phyloP scores from a whole-genome alignment of 495 filamentous ascomycete genomes.

The Extremus antarcticus region DNA sequence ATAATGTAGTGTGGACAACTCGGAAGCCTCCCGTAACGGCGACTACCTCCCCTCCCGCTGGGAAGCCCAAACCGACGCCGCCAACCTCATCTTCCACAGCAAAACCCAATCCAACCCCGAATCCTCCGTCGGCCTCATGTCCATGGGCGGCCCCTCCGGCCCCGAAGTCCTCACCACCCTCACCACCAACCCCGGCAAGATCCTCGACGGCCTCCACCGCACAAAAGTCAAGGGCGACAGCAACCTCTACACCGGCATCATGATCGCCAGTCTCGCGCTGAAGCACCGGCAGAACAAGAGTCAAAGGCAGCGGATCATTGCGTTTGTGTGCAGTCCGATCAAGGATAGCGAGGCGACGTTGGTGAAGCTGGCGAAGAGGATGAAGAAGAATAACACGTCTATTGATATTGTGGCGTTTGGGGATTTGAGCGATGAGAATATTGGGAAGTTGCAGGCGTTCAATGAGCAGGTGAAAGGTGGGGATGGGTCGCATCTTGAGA shows the following conservation, averaged over 20 bases:
- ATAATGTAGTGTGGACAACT: constrained; percentile 75
- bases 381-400: constrained; percentile 91
- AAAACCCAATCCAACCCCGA: constrained; percentile 93
- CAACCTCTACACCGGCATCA: constrained; percentile 84
- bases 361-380: constrained; percentile 84
- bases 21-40: constrained; percentile 93
- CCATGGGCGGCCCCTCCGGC: constrained; percentile 83
- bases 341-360: constrained; percentile 78
- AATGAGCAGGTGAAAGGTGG: constrained; percentile 81
- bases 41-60: constrained; percentile 91
- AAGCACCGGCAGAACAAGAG: constrained; percentile 97
- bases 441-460: constrained; percentile 85
- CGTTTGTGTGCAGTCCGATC: constrained; percentile 88
- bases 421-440: constrained; percentile 80
- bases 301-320: constrained; percentile 87
- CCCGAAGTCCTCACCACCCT: constrained; percentile 94
- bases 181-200: constrained; percentile 89
- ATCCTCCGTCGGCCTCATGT: constrained; percentile 95
- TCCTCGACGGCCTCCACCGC: constrained; percentile 82
- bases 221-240: constrained; percentile 84
- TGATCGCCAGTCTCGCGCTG: constrained; percentile 90
- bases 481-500: constrained; percentile 80
- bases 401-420: constrained; percentile 94
- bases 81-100: constrained; percentile 84
- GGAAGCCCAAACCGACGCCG: constrained; percentile 90